Base-by-base conservation (phyloP, 257 asterid genomes). In the Nicotiana knightiana region DNA sequence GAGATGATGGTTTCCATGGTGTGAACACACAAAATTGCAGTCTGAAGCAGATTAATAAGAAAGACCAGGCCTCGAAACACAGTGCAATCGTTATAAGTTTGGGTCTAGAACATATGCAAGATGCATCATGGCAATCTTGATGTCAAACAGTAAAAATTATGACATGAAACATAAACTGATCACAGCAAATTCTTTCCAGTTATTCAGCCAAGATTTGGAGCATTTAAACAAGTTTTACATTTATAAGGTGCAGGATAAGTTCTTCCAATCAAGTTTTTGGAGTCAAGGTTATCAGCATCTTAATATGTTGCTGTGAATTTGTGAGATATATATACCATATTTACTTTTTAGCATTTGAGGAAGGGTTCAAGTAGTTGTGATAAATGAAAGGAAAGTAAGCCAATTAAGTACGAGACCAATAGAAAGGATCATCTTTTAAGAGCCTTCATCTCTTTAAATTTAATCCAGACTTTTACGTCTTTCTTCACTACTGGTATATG, bases 221-320 rank as follows among this genome's bases (percentile, higher is more conserved):
- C 79, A 73, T 73, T 46, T 70, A 43, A 57, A 73, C 79, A 73
- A 24, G 61, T 46, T 73, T 13, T 73, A 73, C 61, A 24, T 48
- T 73, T 48, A 6, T 70, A 70, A 71, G 61, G 37, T 73, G 26
- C 79, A 43, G 78, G 78, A 71, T 13, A 48, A 24, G 30, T 43
- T 70, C 35, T 43, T 70, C 77, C 58, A 70, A 70, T 12, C 77
- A 70, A 43, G 58, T 6, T 16, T 46, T 48, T 24, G 21, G 32
- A 71, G 37, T 46, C 13, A 24, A 71, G 59, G 24, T 39, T 46
- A 46, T 13, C 30, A 21, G 21, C 21, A 71, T 48, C 79, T 48
- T 39, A 37, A 70, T 43, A 71, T 46, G 48, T 13, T 48, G 24
- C 61, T 13, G 79, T 13, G 39, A 9, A 73, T 46, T 73, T 24